These are phyloP conservation scores for Ephemerocybe angulata DNA, from an alignment of 768 basidiomycete species.

Conservation along the genomic window DNA sequence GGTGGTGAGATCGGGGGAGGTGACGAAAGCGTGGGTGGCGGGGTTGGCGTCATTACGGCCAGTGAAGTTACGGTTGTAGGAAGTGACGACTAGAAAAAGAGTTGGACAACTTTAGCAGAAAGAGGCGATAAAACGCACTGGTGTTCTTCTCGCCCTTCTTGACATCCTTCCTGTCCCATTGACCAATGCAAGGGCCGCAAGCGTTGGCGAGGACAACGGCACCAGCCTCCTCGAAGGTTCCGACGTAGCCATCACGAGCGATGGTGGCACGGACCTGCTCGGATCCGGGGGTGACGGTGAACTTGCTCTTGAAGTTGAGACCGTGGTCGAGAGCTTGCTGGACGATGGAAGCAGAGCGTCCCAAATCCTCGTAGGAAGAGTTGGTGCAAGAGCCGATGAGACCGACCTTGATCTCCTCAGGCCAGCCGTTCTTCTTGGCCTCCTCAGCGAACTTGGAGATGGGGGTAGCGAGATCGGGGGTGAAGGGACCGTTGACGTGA, in stretches of 20 bases:
- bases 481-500: conserved; percentile 99
- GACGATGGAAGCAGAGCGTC: conserved; percentile 92
- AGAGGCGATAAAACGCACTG: conserved; percentile 48
- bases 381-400: conserved; percentile 99
- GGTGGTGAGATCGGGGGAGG: conserved; percentile 92
- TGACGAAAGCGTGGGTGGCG: conserved; percentile 94
- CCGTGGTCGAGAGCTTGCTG: conserved; percentile 86
- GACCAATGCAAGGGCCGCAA: conserved; percentile 98
- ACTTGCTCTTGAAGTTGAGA: conserved; percentile 84
- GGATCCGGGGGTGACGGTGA: conserved; percentile 97
- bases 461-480: conserved; percentile 98
- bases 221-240: conserved; percentile 80
- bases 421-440: conserved; percentile 96
- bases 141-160: conserved; percentile 97
- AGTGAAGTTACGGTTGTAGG: conserved; percentile 99
- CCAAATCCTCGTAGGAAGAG: conserved; percentile 99
- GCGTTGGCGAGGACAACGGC: conserved; percentile 96
- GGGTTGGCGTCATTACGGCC: conserved; percentile 99
- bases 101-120: conserved; percentile 8
- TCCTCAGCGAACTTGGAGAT: conserved; percentile 91
- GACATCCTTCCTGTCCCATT: conserved; percentile 97
- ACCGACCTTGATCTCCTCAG: conserved; percentile 92
- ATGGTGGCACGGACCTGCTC: conserved; percentile 99
- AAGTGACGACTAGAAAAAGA: conserved; percentile 76
- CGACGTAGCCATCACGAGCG: conserved; percentile 91